phyloP scores from a whole-genome alignment of 2,329 filamentous ascomycete genomes.

The Mycosphaerelloides madeirae region DNA sequence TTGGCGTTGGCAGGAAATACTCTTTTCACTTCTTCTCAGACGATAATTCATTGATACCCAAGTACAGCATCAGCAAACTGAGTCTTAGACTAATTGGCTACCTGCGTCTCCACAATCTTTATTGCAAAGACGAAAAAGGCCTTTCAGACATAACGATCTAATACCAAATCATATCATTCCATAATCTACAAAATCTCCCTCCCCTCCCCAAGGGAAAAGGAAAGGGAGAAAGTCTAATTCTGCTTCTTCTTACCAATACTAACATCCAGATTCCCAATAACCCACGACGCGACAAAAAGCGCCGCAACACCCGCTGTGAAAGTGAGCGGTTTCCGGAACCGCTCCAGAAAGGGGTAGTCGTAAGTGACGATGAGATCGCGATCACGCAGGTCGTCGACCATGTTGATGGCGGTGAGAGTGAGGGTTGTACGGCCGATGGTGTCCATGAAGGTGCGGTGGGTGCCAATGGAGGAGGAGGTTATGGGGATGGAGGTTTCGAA shows the following conservation, averaged over 20 bases:
- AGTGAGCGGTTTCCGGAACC: slow-evolving; percentile 79
- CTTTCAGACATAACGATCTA: no score
- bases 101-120: no score
- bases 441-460: slow-evolving; percentile 90
- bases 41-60: no score
- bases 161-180: no score
- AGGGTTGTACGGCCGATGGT: slow-evolving; percentile 82
- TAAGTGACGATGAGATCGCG: slow-evolving; percentile 82
- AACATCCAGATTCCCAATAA: slow-evolving; percentile 71
- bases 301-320: slow-evolving; percentile 68
- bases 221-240: no score
- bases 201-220: no score
- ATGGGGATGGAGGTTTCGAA: slow-evolving; percentile 72
- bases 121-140: no score
- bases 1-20: no score
- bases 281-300: slow-evolving; percentile 71
- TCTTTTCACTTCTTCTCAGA: no score
- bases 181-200: no score
- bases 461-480: slow-evolving; percentile 53
- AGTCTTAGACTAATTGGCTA: no score
- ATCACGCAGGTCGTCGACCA: slow-evolving; percentile 86
- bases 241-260: slow-evolving; percentile 57
- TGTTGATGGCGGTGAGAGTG: slow-evolving; percentile 73
- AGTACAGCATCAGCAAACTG: no score
- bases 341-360: slow-evolving; percentile 69